Conservation (phyloP, 805 yeast species). For the Kuraishia floccosa region DNA sequence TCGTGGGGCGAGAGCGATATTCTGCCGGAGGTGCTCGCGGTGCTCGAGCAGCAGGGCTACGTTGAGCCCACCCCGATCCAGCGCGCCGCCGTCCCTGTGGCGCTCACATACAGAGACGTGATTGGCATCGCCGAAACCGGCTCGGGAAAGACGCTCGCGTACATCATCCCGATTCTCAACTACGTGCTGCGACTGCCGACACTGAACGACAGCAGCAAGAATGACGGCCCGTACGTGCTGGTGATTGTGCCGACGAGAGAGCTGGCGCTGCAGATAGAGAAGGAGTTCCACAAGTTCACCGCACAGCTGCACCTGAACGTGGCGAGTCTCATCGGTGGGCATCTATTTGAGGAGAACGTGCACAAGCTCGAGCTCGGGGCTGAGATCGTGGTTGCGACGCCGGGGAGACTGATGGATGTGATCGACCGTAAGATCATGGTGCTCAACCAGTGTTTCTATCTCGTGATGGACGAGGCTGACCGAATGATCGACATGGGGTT, state of each 20-base stretch:
- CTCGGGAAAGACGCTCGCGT: constrained; percentile 87
- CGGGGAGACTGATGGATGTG: constrained; percentile 83
- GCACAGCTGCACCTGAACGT: constrained; percentile 27
- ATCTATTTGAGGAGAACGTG: constrained; percentile 65
- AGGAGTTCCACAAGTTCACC: constrained; percentile 44
- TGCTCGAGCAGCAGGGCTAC: constrained; percentile 30
- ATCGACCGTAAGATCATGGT: constrained; percentile 55
- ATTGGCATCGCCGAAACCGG: constrained; percentile 96
- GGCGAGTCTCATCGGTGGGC: constrained; percentile 83
- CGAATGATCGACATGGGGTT: constrained; percentile 94
- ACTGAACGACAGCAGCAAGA: constrained; percentile 31
- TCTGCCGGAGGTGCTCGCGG: constrained; percentile 26
- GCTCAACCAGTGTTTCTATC: constrained; percentile 47
- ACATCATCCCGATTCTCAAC: constrained; percentile 58
- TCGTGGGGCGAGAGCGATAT: constrained; percentile 59
- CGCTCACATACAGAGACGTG: constrained; percentile 47
- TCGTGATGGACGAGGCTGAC: constrained; percentile 91
- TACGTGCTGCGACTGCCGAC: constrained; percentile 37
- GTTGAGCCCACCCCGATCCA: constrained; percentile 83
- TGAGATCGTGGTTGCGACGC: constrained; percentile 84
- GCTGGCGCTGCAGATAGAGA: constrained; percentile 76
- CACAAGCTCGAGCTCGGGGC: constrained; percentile 49
- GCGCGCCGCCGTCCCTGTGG: constrained; percentile 74
- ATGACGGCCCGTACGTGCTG: constrained; percentile 64
- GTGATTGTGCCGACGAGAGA: constrained; percentile 91